A percentile compares a stretch with the other conserved stretches of the same genome.
Evolutionary conservation across 2,329 filamentous ascomycete species (phyloP).

Genomic region (Calonectria fujianensis): DNA sequence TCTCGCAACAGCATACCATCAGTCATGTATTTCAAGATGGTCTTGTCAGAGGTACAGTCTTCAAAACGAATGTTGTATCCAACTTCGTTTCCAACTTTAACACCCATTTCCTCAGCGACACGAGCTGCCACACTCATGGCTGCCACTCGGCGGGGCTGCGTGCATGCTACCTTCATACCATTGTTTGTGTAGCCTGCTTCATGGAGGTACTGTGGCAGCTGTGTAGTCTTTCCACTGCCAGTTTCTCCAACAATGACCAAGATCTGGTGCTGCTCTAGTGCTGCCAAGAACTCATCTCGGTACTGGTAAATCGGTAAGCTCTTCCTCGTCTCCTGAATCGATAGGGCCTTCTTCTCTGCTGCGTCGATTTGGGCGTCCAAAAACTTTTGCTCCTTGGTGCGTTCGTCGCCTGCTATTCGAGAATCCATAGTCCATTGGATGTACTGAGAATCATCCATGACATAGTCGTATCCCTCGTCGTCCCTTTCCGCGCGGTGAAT

Average conservation of each 20-base stretch:
- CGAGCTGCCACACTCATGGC: constrained; percentile 98
- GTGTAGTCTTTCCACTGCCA: constrained; percentile 95
- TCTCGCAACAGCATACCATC: constrained; percentile 96
- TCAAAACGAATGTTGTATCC: constrained; percentile 98
- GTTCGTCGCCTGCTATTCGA: constrained; percentile 82
- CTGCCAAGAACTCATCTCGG: constrained; percentile 88
- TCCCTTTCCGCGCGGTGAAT: constrained; percentile 84
- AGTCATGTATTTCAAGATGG: constrained; percentile 95
- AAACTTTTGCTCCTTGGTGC: constrained; percentile 84
- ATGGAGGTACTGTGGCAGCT: constrained; percentile 93
- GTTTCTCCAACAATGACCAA: constrained; percentile 96
- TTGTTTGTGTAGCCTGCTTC: constrained; percentile 92
- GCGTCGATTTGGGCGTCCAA: constrained; percentile 89
- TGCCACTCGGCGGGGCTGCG: constrained; percentile 94
- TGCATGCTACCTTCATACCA: constrained; percentile 91
- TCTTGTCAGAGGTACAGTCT: constrained; percentile 93
- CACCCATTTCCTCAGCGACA: constrained; percentile 94
- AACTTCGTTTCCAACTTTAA: constrained; percentile 92
- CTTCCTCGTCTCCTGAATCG: constrained; percentile 93
- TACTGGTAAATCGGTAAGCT: constrained; percentile 93
- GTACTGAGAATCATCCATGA: constrained; percentile 92
- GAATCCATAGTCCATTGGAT: constrained; percentile 89
- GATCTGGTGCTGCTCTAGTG: constrained; percentile 89
- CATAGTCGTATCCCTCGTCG: constrained; percentile 92
- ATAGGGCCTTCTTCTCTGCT: constrained; percentile 90